Evolutionary conservation across 805 yeast genomes (phyloP).

Genomic region (Yamadazyma scolyti): DNA sequence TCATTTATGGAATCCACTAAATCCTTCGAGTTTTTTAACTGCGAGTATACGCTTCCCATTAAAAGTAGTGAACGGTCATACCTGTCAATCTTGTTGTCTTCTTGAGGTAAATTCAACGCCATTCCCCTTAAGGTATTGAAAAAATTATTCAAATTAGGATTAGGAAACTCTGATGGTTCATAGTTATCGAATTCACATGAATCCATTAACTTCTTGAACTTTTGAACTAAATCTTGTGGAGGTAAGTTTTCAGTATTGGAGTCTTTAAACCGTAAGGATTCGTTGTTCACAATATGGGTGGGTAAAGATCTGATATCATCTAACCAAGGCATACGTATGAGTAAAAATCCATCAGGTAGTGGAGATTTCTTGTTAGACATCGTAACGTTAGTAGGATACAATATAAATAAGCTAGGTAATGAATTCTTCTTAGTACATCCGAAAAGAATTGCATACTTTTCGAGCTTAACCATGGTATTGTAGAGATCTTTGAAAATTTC

Average conservation of each 20-base stretch:
- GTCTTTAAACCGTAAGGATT: conserved; percentile 14
- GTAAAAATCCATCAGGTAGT: conserved; percentile 68
- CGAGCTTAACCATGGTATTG: conserved; percentile 48
- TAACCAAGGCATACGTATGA: conserved; percentile 65
- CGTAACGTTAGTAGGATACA: conserved; percentile 49
- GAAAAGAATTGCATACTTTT: conserved; percentile 67
- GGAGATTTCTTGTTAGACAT: conserved; percentile 16
- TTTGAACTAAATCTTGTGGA: conserved; percentile 12
- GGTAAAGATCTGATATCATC: conserved; percentile 77
- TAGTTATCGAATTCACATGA: conserved; percentile 46
- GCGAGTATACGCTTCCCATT: too few species aligned
- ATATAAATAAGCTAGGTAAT: conserved; percentile 53
- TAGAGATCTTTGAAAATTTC: conserved; percentile 66
- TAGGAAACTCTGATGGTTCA: conserved; percentile 53
- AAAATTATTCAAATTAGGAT: conserved; percentile 68
- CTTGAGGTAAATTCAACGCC: too few species aligned
- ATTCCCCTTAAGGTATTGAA: too few species aligned
- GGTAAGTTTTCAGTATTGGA: conserved; percentile 9
- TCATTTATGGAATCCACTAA: too few species aligned
- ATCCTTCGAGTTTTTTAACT: too few species aligned
- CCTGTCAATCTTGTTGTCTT: too few species aligned
- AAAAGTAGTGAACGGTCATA: too few species aligned
- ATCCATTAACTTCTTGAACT: conserved; percentile 24
- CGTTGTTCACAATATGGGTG: conserved; percentile 18
- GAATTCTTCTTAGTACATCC: conserved; percentile 56